Evolutionary conservation across 2,329 filamentous ascomycete species (phyloP), one percentile per base, ranked within the genome.

Genomic region (Fusarium poae): DNA sequence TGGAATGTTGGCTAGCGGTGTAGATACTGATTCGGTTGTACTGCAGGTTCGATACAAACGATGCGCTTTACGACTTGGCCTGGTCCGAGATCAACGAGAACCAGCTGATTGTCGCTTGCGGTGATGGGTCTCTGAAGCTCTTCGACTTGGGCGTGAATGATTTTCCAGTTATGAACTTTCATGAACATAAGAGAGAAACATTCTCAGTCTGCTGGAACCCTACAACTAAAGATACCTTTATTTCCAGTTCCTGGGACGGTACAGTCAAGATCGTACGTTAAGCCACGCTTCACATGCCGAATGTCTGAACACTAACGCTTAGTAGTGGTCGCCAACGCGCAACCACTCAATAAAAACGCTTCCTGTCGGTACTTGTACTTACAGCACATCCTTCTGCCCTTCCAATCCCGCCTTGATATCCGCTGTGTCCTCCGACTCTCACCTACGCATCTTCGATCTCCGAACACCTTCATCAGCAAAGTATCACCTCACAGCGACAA

Each of bases 71-170:
- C 80, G 96, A 99, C 81, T 85, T 96, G 54, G 88, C 94, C 27
- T 98, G 96, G 94, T 97, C 94, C 20, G 96, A 99, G 82, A 88
- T 93, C 72, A 94, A 99, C 82, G 95, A 97, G 82, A 97, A 96
- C 80, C 96, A 99, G 82, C 84, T 97, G 52, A 86, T 97, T 21
- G 91, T 91, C 2, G 94, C 94, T 1, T 94, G 92, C 71, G 96
- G 96, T 68, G 96, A 99, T 81, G 96, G 96, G 57, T 95, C 92
- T 56, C 87, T 99, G 75, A 97, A 97, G 82, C 88, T 99, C 46
- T 99, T 96, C 79, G 96, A 99, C 80, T 87, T 94, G 32, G 88
- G 86, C 5, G 86, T 97, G 34, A 85, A 91, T 72, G 87, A 94
- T 43, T 98, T 96, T 76, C 96, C 96, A 11, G 87, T 99, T 57